Percentiles rank a stretch among this genome's conserved stretches.
phyloP scores from a whole-genome alignment of 2,329 filamentous ascomycete species.

The Monilinia vaccinii-corymbosi region DNA sequence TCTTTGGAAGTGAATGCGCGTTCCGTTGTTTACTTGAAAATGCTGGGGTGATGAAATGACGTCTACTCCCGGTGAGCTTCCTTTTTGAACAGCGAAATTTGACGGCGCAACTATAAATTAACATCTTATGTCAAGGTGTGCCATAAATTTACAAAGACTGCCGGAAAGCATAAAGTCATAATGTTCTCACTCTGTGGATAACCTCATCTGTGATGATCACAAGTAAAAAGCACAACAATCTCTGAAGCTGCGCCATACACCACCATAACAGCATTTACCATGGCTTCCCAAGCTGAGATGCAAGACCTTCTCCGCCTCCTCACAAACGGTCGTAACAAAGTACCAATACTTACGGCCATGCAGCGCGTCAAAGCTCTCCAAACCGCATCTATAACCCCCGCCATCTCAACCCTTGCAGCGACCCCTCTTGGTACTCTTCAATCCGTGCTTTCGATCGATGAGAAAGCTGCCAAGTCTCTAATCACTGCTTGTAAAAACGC shows the following conservation, averaged over 20 bases:
- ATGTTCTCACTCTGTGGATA: not conserved
- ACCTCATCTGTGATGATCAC: not conserved
- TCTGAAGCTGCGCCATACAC: not conserved
- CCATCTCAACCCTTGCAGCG: conserved; percentile 24
- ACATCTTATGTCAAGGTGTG: not conserved
- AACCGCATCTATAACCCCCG: conserved; percentile 37
- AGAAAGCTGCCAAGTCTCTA: conserved; percentile 27
- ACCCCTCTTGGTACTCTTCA: conserved; percentile 19
- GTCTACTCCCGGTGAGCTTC: not conserved
- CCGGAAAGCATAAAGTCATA: not conserved
- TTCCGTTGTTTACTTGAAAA: not conserved
- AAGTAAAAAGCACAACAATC: not conserved
- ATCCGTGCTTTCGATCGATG: conserved; percentile 21
- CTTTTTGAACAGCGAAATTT: not conserved
- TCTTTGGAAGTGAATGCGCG: not conserved
- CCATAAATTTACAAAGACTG: not conserved
- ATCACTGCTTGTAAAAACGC: conserved; percentile 25
- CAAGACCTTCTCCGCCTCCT: conserved; percentile 53
- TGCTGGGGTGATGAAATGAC: conserved; percentile 1
- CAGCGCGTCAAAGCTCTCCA: conserved; percentile 49
- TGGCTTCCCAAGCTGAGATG: conserved; percentile 35
- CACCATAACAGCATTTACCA: not conserved
- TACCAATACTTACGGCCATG: conserved; percentile 52
- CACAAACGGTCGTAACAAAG: conserved; percentile 43
- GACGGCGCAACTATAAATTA: not conserved